A percentile compares a stretch with the other conserved stretches of the same genome.
Evolutionary conservation across 2,329 filamentous ascomycete species (phyloP).

Genomic region (Epichloe hybrida): DNA sequence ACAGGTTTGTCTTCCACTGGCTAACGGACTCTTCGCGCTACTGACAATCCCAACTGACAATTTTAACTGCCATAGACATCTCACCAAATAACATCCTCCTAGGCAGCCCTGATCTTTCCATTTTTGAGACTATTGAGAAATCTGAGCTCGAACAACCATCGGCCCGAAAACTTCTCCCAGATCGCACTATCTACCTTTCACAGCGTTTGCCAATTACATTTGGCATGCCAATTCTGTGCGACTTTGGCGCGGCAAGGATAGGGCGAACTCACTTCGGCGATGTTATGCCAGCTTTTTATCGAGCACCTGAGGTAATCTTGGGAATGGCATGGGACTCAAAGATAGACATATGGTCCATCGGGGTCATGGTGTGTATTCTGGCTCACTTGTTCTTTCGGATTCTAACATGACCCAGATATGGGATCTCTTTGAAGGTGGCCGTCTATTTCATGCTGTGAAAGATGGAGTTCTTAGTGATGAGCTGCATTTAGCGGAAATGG

Average conservation of each 20-base stretch:
- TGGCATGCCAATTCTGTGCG: conserved; percentile 13
- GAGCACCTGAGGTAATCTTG: conserved; percentile 21
- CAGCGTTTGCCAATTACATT: conserved; percentile 12
- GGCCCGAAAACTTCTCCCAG: conserved; percentile 15
- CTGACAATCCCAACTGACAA: no score
- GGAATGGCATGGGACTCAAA: conserved; percentile 20
- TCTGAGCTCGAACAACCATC: conserved; percentile 8
- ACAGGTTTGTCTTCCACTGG: conserved; percentile 6
- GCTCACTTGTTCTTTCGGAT: neutral
- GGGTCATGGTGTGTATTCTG: conserved; percentile 14
- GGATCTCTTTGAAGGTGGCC: conserved; percentile 18
- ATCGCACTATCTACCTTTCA: conserved; percentile 17
- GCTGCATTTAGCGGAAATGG: conserved; percentile 21
- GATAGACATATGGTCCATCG: conserved; percentile 23
- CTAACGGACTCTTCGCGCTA: neutral
- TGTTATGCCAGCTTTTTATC: conserved; percentile 20
- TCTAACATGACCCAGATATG: conserved; percentile 12
- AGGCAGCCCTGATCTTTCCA: conserved; percentile 6
- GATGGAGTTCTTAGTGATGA: conserved; percentile 12
- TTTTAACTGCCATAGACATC: conserved; percentile 9
- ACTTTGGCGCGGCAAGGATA: conserved; percentile 18
- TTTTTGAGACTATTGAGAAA: conserved; percentile 8
- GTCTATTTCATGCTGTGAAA: conserved; percentile 14
- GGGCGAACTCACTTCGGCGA: conserved; percentile 13
- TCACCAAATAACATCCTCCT: conserved; percentile 16